Conservation (phyloP, 2,329 filamentous ascomycete genomes). For the Boeremia exigua region DNA sequence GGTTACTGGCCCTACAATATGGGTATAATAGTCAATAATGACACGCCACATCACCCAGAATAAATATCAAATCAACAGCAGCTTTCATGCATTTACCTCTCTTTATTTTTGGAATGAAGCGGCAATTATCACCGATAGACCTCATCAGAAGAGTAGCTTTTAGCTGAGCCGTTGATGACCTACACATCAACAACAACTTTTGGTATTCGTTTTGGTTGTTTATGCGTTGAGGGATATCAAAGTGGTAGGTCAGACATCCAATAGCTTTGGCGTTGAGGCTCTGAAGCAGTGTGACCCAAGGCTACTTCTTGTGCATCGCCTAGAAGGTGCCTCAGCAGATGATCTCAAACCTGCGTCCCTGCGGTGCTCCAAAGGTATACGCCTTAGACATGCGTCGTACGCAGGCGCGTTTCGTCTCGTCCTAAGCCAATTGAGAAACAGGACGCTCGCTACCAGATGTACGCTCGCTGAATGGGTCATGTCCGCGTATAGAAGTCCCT, state of each 20-base stretch:
- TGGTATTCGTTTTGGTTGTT: not conserved
- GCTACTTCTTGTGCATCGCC: not conserved
- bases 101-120: too few species aligned
- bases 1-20: not conserved
- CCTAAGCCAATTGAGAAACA: not conserved
- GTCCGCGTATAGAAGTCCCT: not conserved
- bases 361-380: conserved; percentile 8
- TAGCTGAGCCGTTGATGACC: not conserved
- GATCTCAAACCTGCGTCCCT: conserved; percentile 10
- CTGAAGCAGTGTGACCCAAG: conserved; percentile 11
- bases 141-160: not conserved
- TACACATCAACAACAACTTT: not conserved
- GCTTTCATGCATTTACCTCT: too few species aligned
- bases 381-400: not conserved
- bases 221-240: not conserved
- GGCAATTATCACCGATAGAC: not conserved
- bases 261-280: conserved; percentile 4
- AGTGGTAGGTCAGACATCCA: not conserved
- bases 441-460: not conserved
- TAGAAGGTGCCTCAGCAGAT: not conserved
- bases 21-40: conserved; percentile 8
- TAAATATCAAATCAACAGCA: not conserved
- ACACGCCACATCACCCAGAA: not conserved
- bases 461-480: not conserved
- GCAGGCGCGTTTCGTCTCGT: not conserved